phyloP scores from a whole-genome alignment of 2,329 filamentous ascomycete genomes.

The Penicillium crustosum region DNA sequence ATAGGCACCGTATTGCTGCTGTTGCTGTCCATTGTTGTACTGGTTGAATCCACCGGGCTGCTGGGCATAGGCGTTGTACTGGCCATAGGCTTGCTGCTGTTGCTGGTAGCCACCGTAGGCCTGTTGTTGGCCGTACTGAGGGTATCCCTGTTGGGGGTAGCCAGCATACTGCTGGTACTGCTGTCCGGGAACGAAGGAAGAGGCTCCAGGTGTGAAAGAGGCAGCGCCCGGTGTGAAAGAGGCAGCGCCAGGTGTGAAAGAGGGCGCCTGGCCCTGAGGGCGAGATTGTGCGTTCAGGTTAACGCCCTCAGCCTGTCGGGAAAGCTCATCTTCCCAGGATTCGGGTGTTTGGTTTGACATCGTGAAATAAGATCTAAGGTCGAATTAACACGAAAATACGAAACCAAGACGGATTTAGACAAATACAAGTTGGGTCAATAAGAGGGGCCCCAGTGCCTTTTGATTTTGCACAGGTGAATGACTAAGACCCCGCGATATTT shows the following conservation, averaged over 20 bases:
- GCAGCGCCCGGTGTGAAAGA: constrained; percentile 68
- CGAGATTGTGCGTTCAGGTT: constrained; percentile 62
- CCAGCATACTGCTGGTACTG: constrained; percentile 59
- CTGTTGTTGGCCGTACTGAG: constrained; percentile 42
- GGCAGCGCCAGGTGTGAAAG: constrained; percentile 66
- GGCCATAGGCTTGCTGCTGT: constrained; percentile 42
- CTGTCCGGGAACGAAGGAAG: constrained; percentile 71
- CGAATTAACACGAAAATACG: constrained; percentile 22
- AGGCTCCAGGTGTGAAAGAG: constrained; percentile 71
- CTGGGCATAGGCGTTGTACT: constrained; percentile 39
- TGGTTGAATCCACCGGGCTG: constrained; percentile 64
- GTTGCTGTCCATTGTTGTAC: constrained; percentile 35
- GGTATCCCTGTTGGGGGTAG: constrained; percentile 24
- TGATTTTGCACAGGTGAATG: constrained; percentile 24
- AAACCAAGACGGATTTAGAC: constrained; percentile 25
- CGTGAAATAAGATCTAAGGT: constrained; percentile 31
- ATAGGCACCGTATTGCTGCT: constrained; percentile 63
- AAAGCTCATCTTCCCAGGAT: constrained; percentile 92
- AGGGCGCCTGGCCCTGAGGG: constrained; percentile 50
- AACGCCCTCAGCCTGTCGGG: constrained; percentile 73
- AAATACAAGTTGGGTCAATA: constrained; percentile 14
- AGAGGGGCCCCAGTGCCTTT: constrained; percentile 25
- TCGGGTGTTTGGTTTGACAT: constrained; percentile 79
- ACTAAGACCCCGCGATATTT: constrained; percentile 26
- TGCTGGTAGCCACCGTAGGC: constrained; percentile 41